A percentile compares a stretch with the other conserved stretches of the same genome.
Conservation (phyloP, 441 rosid genomes). For the Isatis lusitanica region DNA sequence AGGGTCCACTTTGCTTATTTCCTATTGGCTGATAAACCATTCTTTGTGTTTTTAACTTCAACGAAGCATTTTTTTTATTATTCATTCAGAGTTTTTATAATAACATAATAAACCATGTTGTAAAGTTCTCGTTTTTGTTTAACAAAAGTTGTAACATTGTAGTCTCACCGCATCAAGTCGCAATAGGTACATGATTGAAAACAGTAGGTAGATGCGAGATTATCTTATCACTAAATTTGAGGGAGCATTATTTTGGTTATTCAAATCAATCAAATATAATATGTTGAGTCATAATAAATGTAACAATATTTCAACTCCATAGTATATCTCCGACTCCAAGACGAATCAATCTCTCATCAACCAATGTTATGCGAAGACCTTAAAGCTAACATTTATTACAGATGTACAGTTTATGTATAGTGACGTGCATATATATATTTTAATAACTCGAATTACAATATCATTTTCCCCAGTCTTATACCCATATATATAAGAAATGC, state of each 20-base stretch:
- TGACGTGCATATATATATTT: not conserved
- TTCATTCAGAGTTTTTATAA: not conserved
- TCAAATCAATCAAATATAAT: not conserved
- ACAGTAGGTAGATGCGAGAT: slow-evolving; percentile 29
- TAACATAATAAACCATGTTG: not conserved
- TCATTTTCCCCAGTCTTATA: not conserved
- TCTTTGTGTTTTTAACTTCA: not conserved
- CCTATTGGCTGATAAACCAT: slow-evolving; percentile 18
- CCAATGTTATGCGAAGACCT: slow-evolving; percentile 21
- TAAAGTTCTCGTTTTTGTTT: not conserved
- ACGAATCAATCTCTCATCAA: slow-evolving; percentile 25
- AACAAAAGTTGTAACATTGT: not conserved
- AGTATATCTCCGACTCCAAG: slow-evolving; percentile 14
- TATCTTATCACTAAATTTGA: slow-evolving; percentile 25
- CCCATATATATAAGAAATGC: too few species aligned
- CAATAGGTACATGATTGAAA: slow-evolving; percentile 32
- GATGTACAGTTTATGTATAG: not conserved
- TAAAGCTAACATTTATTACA: slow-evolving; percentile 22
- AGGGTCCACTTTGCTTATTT: slow-evolving; percentile 30
- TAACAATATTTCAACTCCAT: slow-evolving; percentile 29
- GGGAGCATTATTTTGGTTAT: not conserved
- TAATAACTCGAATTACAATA: not conserved
- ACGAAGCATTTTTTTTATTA: not conserved
- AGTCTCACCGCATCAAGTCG: slow-evolving; percentile 21
- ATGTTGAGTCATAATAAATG: slow-evolving; percentile 28